A percentile compares a stretch with the other conserved stretches of the same genome.
Evolutionary conservation across 2,329 filamentous ascomycete species (phyloP).

Genomic region (Fusarium longipes): DNA sequence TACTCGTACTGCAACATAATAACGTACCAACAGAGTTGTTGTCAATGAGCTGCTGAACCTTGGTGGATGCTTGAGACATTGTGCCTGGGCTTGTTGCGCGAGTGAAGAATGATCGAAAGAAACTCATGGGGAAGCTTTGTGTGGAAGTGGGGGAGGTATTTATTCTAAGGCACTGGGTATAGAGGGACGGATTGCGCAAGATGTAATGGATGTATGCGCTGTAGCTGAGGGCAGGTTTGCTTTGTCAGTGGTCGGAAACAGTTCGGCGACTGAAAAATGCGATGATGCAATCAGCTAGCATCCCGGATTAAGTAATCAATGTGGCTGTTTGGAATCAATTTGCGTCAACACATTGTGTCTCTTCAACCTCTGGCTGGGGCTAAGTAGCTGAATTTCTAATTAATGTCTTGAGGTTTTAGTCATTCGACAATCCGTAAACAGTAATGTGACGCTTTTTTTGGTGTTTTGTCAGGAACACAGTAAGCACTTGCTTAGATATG

Average conservation of each 20-base stretch:
- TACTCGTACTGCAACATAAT: background rate
- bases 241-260: constrained; percentile 38
- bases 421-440: background rate
- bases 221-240: constrained; percentile 21
- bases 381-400: background rate
- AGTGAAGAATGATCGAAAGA: constrained; percentile 79
- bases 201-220: constrained; percentile 8
- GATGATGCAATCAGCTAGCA: constrained; percentile 44
- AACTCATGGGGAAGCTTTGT: constrained; percentile 62
- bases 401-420: background rate
- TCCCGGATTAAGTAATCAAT: constrained; percentile 21
- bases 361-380: background rate
- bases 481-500: constrained; percentile 1
- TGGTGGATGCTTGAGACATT: constrained; percentile 86
- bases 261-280: constrained; percentile 12
- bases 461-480: constrained; percentile 4
- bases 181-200: constrained; percentile 24
- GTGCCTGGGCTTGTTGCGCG: constrained; percentile 68
- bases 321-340: constrained; percentile 19
- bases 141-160: constrained; percentile 33
- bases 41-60: constrained; percentile 88
- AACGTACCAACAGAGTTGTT: constrained; percentile 83
- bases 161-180: constrained; percentile 23
- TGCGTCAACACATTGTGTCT: background rate
- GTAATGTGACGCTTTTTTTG: background rate